phyloP scores from a whole-genome alignment of 1,284 basidiomycete genomes.

The Pseudozyma sp. region DNA sequence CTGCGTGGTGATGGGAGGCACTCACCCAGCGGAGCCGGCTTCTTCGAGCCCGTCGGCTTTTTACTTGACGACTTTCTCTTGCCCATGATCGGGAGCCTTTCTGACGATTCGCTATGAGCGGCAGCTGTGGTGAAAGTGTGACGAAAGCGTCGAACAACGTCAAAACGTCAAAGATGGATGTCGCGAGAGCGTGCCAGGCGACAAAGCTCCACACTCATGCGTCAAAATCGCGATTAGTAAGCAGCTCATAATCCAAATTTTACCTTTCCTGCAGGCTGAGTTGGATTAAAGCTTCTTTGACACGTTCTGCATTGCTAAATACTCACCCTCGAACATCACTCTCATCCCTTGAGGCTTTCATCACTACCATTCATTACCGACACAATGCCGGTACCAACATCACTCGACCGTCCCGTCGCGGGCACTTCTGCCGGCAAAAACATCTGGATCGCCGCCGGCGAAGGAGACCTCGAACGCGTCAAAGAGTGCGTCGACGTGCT shows the following conservation, averaged over 20 bases:
- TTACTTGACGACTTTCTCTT: constrained; percentile 60
- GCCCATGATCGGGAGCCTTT: constrained; percentile 41
- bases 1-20: neutral
- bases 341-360: neutral
- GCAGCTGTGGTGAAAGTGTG: constrained; percentile 1
- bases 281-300: constrained; percentile 2
- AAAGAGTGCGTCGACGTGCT: constrained; percentile 54
- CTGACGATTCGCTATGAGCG: neutral
- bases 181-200: constrained; percentile 8
- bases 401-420: constrained; percentile 7
- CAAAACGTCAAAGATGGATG: constrained; percentile 7
- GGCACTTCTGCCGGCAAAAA: constrained; percentile 41
- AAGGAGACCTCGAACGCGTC: constrained; percentile 63
- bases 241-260: constrained; percentile 27
- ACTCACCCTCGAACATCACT: neutral
- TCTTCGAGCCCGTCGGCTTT: constrained; percentile 57
- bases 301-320: neutral
- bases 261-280: constrained; percentile 14
- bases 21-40: constrained; percentile 59
- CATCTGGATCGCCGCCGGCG: constrained; percentile 67
- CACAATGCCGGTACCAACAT: constrained; percentile 46
- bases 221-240: constrained; percentile 1
- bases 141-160: neutral
- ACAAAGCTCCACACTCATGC: constrained; percentile 12
- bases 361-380: neutral